Base-by-base conservation (phyloP, 2,329 filamentous ascomycete genomes). In the Colletotrichum karsti region DNA sequence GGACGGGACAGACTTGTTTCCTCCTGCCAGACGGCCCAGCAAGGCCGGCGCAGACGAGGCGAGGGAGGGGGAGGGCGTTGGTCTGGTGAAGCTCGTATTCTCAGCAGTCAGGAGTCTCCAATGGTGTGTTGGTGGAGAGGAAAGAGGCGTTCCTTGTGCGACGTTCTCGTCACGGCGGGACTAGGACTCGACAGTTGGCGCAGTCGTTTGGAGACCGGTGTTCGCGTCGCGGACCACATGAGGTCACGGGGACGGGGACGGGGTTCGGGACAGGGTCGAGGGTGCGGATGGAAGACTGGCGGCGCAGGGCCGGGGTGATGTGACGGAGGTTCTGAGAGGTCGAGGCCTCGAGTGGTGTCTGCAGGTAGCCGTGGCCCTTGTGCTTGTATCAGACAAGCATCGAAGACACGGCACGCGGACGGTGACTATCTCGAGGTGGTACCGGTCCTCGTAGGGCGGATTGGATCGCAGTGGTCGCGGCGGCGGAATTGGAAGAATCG, bases 51-150 rank as follows among this genome's bases (percentile, higher is more conserved):
- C 9, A 48, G 37, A 39, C 18, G 42, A 67, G 54, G 30, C 56
- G 46, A 46, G 56, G 30, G 37, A 60, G 20, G 37, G 63, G 48
- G 30, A 61, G 37, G 55, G 35, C 35, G 37, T 58, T 55, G 35
- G n/a, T 41, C n/a, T 54, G 42, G 42, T 42, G 33, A 53, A 64
- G 51, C 75, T 79, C 78, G 78, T 79, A 80, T 79, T 76, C 69
- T 73, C 72, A 72, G 73, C 71, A 71, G 66, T 71, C 66, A 72
- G 68, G 70, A 68, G 56, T 71, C 71, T 74, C 75, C 77, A 78
- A 79, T 79, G 72, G 73, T 72, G 69, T 73, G 71, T 72, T 69
- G 65, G 70, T 70, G 74, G 73, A 74, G 70, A 73, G 74, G 69
- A 70, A 71, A 72, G 73, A 72, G 74, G 74, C 74, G 74, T 73